These are phyloP conservation scores for Harringtonia lauricola DNA, from an alignment of 2,329 filamentous ascomycete species.

Conservation along the genomic window DNA sequence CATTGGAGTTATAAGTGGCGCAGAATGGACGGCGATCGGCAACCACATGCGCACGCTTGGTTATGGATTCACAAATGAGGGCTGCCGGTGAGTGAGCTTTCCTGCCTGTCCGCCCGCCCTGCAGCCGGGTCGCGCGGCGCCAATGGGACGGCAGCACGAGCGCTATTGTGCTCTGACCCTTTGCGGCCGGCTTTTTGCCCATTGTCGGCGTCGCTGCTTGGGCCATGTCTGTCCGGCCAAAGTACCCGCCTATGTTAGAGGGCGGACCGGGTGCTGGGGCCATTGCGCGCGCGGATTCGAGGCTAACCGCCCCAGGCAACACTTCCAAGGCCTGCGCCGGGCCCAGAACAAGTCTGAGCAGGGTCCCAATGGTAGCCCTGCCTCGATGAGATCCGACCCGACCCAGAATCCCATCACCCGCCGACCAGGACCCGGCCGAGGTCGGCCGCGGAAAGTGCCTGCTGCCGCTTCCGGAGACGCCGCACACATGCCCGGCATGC, in stretches of 20 bases:
- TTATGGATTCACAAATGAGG: conserved; percentile 54
- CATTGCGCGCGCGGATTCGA: background rate
- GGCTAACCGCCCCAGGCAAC: conserved; percentile 32
- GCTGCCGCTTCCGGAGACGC: conserved; percentile 9
- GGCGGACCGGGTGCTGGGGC: background rate
- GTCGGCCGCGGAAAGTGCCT: conserved; percentile 38
- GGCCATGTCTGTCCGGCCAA: background rate
- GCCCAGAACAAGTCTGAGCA: conserved; percentile 41
- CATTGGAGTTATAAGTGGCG: conserved; percentile 50
- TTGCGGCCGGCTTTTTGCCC: background rate
- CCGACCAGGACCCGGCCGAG: conserved; percentile 45
- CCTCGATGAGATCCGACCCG: conserved; percentile 32
- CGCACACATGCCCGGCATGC: background rate
- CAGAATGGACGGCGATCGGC: conserved; percentile 51
- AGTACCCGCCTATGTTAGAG: conserved; percentile 7
- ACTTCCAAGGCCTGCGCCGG: conserved; percentile 47
- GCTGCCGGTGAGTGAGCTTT: conserved; percentile 40
- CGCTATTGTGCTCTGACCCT: background rate
- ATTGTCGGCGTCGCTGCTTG: background rate
- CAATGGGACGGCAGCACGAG: background rate
- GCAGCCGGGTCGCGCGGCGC: background rate
- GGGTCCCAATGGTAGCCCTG: conserved; percentile 17
- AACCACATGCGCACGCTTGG: conserved; percentile 48
- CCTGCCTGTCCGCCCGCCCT: conserved; percentile 1
- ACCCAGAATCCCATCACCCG: conserved; percentile 48